Conservation (phyloP, 352 stramenopile species). For the Phytophthora rubi region DNA sequence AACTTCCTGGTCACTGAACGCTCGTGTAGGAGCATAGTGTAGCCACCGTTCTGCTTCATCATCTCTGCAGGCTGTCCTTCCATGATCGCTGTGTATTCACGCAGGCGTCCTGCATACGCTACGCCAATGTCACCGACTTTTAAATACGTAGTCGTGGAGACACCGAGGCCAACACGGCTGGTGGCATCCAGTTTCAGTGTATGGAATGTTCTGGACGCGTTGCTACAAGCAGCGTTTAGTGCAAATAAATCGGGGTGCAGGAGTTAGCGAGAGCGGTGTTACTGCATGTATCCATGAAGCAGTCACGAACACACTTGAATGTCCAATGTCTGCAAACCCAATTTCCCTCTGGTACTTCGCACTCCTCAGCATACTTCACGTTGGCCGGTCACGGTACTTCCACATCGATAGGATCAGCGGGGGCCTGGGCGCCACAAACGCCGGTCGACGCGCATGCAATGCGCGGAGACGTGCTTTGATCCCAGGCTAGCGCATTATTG, state of each 20-base stretch:
- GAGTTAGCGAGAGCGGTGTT: neutral
- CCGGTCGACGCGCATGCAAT: neutral
- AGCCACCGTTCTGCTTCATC: constrained; percentile 5
- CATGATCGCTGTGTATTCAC: neutral
- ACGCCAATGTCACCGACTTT: constrained; percentile 11
- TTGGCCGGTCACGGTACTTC: neutral
- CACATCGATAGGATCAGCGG: neutral
- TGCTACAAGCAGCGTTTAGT: neutral
- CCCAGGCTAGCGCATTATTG: neutral
- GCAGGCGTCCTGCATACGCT: neutral
- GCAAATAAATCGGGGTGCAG: constrained; percentile 1
- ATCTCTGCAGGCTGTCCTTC: neutral
- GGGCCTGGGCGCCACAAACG: neutral
- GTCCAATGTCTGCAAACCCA: neutral
- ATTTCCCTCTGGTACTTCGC: neutral
- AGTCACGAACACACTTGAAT: neutral
- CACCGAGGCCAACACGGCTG: constrained; percentile 1
- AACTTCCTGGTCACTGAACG: neutral
- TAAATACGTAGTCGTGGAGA: constrained; percentile 4
- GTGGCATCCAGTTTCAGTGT: neutral
- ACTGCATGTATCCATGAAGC: constrained; percentile 9
- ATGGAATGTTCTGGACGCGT: neutral
- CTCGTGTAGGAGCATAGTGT: constrained; percentile 4
- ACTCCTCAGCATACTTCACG: neutral
- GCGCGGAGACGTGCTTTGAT: neutral